Conservation (phyloP, 2,329 filamentous ascomycete species). For the Talaromyces rugulosus region DNA sequence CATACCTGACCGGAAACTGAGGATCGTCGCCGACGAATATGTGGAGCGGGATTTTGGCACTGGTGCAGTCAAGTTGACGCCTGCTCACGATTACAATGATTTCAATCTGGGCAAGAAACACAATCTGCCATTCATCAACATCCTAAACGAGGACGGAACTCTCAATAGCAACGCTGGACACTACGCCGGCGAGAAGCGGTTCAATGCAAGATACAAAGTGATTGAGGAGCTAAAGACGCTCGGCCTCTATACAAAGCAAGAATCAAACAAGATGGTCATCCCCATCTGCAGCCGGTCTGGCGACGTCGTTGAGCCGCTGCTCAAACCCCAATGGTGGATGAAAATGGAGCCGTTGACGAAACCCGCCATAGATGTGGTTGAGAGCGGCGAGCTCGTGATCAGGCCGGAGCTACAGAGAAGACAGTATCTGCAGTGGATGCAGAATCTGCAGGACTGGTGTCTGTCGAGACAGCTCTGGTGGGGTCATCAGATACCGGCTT, state of each 20-base stretch:
- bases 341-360: constrained; percentile 78
- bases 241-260: constrained; percentile 87
- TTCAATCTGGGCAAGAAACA: constrained; percentile 78
- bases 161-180: constrained; percentile 80
- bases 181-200: constrained; percentile 83
- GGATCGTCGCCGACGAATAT: constrained; percentile 83
- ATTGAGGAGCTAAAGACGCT: constrained; percentile 78
- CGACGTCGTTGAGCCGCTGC: constrained; percentile 86
- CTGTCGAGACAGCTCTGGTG: constrained; percentile 84
- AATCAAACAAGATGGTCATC: constrained; percentile 91
- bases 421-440: constrained; percentile 83
- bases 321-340: constrained; percentile 99
- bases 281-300: constrained; percentile 82
- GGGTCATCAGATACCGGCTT: constrained; percentile 91
- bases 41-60: constrained; percentile 93
- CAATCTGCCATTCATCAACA: constrained; percentile 86
- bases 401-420: constrained; percentile 75
- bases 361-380: constrained; percentile 74
- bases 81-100: constrained; percentile 93
- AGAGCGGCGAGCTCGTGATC: constrained; percentile 79
- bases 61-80: constrained; percentile 94
- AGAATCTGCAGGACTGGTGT: constrained; percentile 89
- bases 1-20: constrained; percentile 65
- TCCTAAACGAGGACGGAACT: constrained; percentile 85
- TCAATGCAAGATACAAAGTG: constrained; percentile 83